phyloP scores from a whole-genome alignment of 768 basidiomycete genomes.

The Clavaria fumosa region DNA sequence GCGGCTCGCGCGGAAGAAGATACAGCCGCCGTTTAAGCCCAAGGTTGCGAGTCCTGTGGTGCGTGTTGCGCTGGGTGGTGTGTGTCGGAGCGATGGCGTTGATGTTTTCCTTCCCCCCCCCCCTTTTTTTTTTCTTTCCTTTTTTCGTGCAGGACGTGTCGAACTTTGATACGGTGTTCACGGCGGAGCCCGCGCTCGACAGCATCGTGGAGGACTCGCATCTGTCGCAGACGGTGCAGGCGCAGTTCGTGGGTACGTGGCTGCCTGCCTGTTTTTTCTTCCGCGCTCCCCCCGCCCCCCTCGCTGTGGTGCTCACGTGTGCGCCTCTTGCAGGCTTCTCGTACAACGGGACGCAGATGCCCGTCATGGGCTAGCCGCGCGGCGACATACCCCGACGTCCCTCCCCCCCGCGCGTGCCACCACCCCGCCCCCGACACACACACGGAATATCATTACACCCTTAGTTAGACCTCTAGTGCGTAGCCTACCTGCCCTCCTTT shows the following conservation, averaged over 20 bases:
- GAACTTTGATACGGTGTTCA: constrained; percentile 84
- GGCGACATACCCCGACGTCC: too few relatives aligned
- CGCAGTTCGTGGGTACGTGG: constrained; percentile 74
- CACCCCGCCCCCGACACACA: too few relatives aligned
- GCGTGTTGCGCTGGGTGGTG: constrained; percentile 11
- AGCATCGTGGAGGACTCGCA: constrained; percentile 92
- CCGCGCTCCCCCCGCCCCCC: too few relatives aligned
- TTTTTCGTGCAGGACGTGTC: constrained; percentile 45
- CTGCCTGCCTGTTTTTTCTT: too few relatives aligned
- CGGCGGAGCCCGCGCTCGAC: constrained; percentile 82
- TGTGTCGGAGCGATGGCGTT: constrained; percentile 1
- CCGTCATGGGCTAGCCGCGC: too few relatives aligned
- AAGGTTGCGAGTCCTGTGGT: constrained; percentile 75
- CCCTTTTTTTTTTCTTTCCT: not conserved
- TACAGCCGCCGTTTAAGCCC: constrained; percentile 96
- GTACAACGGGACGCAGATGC: too few relatives aligned
- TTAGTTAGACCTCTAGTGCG: too few relatives aligned
- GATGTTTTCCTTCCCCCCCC: constrained; percentile 6
- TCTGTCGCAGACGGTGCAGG: constrained; percentile 85
- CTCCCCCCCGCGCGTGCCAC: too few relatives aligned
- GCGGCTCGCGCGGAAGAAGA: constrained; percentile 74
- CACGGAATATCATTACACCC: too few relatives aligned
- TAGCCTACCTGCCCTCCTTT: too few relatives aligned
- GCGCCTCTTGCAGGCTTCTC: too few relatives aligned
- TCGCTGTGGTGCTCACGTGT: too few relatives aligned